phyloP scores from a whole-genome alignment of 768 basidiomycete genomes.

The Multifurca ochricompacta region DNA sequence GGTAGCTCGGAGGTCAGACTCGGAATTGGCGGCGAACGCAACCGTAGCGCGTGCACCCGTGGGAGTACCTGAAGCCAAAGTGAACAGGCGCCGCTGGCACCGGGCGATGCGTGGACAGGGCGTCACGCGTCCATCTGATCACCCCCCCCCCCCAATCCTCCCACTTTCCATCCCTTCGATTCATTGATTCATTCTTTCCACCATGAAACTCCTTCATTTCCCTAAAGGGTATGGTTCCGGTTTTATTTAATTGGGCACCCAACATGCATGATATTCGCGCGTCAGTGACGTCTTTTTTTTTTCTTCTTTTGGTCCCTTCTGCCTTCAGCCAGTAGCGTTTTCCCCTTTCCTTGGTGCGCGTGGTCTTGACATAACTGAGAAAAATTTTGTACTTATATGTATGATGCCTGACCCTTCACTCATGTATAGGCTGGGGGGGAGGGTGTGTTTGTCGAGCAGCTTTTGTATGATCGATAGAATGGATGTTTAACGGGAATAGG shows the following conservation, averaged over 20 bases:
- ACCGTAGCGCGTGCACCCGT: background rate
- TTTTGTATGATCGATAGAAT: background rate
- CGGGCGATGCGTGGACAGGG: slow-evolving; percentile 9
- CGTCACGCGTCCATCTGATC: background rate
- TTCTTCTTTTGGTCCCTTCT: background rate
- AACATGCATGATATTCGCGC: background rate
- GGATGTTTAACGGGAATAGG: no score
- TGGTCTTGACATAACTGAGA: background rate
- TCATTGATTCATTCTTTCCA: background rate
- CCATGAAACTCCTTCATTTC: background rate
- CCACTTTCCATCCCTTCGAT: background rate
- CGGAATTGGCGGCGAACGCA: background rate
- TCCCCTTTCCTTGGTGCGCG: background rate
- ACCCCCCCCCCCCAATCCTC: background rate
- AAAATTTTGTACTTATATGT: background rate
- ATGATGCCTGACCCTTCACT: background rate
- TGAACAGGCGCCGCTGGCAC: background rate
- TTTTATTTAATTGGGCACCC: background rate
- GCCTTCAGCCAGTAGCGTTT: background rate
- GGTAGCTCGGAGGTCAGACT: background rate
- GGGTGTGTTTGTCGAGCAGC: background rate
- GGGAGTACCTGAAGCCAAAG: background rate
- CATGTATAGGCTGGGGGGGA: background rate
- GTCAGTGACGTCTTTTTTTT: background rate
- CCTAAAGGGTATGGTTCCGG: background rate